Evolutionary conservation across 768 basidiomycete species (phyloP).

Genomic region (Hydnomerulius pinastri): DNA sequence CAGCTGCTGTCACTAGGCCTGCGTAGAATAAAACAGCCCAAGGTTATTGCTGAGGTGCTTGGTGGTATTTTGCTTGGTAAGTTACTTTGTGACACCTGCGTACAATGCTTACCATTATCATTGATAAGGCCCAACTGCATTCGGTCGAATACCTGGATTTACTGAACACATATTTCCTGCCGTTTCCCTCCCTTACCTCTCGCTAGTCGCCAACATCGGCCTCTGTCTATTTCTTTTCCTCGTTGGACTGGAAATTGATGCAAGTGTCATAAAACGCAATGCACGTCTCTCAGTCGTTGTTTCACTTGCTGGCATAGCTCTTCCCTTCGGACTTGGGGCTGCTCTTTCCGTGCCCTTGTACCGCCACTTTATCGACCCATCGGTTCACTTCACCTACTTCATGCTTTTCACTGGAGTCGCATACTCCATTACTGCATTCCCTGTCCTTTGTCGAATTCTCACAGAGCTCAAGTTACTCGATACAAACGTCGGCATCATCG

Average conservation of each 20-base stretch:
- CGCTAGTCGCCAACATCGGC: conserved; percentile 87
- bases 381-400: conserved; percentile 81
- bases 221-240: conserved; percentile 89
- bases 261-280: conserved; percentile 75
- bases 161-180: conserved; percentile 81
- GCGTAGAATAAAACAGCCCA: conserved; percentile 80
- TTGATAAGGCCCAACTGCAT: conserved; percentile 46
- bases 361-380: conserved; percentile 65
- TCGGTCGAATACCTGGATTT: conserved; percentile 88
- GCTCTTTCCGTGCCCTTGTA: conserved; percentile 61
- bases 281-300: conserved; percentile 66
- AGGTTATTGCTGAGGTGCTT: conserved; percentile 81
- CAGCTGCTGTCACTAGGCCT: conserved; percentile 74
- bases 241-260: conserved; percentile 91
- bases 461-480: conserved; percentile 90
- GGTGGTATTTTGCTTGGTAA: conserved; percentile 87
- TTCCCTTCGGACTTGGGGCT: conserved; percentile 88
- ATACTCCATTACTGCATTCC: conserved; percentile 86
- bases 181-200: conserved; percentile 72
- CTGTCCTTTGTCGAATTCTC: conserved; percentile 84
- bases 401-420: conserved; percentile 94
- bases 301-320: conserved; percentile 77
- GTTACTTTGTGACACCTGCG: neutral
- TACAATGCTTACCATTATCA: neutral
- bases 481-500: conserved; percentile 90